These are phyloP conservation scores for Phaeophleospora eucalypticola DNA, from an alignment of 2,329 filamentous ascomycete genomes.

Conservation along the genomic window DNA sequence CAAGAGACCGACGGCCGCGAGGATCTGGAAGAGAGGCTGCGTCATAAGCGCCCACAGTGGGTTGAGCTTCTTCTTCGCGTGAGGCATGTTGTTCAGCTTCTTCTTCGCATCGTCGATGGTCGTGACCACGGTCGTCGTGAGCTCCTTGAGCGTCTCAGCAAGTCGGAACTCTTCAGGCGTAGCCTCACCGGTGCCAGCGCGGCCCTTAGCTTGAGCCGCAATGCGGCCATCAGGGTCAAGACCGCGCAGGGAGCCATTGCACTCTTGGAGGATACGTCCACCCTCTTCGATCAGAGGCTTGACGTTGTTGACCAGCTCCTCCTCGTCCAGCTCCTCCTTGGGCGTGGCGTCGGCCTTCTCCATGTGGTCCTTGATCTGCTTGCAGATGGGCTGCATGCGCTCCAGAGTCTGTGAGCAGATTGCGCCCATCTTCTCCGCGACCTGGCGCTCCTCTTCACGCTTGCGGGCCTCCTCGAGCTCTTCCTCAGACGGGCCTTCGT, in stretches of 20 bases:
- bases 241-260: conserved; percentile 80
- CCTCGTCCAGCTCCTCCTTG: conserved; percentile 85
- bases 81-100: conserved; percentile 85
- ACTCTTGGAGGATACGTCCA: conserved; percentile 74
- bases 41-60: conserved; percentile 79
- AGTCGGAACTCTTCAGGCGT: conserved; percentile 79
- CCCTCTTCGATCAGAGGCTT: conserved; percentile 87
- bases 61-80: conserved; percentile 92
- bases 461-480: conserved; percentile 49
- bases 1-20: conserved; percentile 80
- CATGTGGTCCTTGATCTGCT: conserved; percentile 80
- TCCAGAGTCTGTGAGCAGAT: conserved; percentile 77
- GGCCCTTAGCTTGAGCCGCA: conserved; percentile 77
- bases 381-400: conserved; percentile 77
- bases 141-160: conserved; percentile 79
- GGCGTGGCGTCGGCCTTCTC: conserved; percentile 75
- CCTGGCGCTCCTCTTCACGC: conserved; percentile 65
- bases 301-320: conserved; percentile 79
- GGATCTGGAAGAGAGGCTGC: conserved; percentile 87
- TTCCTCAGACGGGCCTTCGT: conserved; percentile 53
- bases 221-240: conserved; percentile 87
- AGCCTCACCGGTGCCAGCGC: conserved; percentile 68
- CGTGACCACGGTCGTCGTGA: conserved; percentile 74
- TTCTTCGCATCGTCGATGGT: conserved; percentile 85
- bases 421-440: conserved; percentile 69